Evolutionary conservation across 2,329 filamentous ascomycete genomes (phyloP).

Genomic region (Fusarium agapanthi): DNA sequence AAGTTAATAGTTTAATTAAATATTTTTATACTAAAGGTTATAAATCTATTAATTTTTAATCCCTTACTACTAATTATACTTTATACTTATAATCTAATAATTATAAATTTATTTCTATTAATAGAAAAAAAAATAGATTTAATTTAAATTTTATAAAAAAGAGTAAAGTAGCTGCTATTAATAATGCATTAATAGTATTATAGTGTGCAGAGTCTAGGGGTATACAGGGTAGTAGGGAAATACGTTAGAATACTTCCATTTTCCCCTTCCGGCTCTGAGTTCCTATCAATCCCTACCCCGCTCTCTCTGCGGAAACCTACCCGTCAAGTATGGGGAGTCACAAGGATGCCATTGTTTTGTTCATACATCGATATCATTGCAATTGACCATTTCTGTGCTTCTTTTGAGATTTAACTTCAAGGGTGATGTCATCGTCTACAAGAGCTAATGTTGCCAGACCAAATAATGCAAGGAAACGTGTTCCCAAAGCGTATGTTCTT

Average conservation of each 20-base stretch:
- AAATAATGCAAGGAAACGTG: constrained; percentile 22
- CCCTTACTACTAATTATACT: no score
- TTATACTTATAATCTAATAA: no score
- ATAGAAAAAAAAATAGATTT: no score
- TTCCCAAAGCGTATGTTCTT: constrained; percentile 27
- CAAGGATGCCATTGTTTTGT: not conserved
- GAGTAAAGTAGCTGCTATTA: no score
- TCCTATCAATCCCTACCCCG: constrained; percentile 17
- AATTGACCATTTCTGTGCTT: not conserved
- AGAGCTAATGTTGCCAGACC: constrained; percentile 7
- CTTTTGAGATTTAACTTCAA: not conserved
- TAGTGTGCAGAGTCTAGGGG: no score
- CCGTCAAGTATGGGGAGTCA: not conserved
- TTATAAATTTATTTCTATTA: no score
- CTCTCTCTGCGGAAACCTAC: constrained; percentile 4
- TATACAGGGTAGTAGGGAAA: no score
- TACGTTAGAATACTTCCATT: constrained; percentile 9
- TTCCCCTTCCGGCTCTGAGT: not conserved
- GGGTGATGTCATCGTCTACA: constrained; percentile 15
- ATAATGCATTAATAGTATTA: no score
- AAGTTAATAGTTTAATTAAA: no score
- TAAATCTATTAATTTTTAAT: no score
- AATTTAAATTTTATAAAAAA: no score
- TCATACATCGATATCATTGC: constrained; percentile 3
- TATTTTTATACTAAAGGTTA: no score